These are phyloP conservation scores for Azolla pinnata DNA, from an alignment of 75 land plant species.

Conservation along the genomic window DNA sequence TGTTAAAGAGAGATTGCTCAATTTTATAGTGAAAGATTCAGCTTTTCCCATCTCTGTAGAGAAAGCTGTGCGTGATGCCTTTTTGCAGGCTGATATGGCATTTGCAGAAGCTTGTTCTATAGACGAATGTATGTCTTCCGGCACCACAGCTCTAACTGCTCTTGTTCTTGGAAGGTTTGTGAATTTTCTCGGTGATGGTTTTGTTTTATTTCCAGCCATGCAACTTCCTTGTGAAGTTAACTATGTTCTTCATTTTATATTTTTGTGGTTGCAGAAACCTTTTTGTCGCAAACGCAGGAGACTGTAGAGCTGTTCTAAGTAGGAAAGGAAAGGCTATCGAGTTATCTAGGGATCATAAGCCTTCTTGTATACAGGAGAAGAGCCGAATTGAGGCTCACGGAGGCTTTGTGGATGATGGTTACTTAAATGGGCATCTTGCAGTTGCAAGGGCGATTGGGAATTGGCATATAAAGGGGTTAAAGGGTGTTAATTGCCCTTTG, in stretches of 20 bases:
- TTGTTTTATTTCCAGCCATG: neutral
- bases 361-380: conserved; percentile 36
- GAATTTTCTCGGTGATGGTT: no score
- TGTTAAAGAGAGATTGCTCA: conserved; percentile 45
- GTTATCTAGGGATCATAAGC: conserved; percentile 79
- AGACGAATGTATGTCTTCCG: conserved; percentile 48
- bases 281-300: conserved; percentile 90
- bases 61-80: conserved; percentile 55
- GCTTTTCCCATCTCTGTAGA: conserved; percentile 35
- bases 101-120: conserved; percentile 57
- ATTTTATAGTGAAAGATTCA: conserved; percentile 46
- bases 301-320: conserved; percentile 84
- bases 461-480: conserved; percentile 66
- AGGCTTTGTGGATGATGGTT: conserved; percentile 62
- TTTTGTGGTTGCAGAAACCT: conserved; percentile 35
- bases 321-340: conserved; percentile 66
- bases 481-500: conserved; percentile 40
- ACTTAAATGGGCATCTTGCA: conserved; percentile 61
- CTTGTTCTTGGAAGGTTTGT: conserved; percentile 60
- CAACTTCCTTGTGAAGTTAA: neutral
- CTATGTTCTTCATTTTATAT: neutral
- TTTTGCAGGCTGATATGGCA: conserved; percentile 44
- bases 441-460: conserved; percentile 73
- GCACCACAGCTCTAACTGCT: conserved; percentile 62
- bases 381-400: conserved; percentile 57